These are phyloP conservation scores for Exophiala aquamarina DNA, from an alignment of 2,329 filamentous ascomycete species.

Conservation along the genomic window DNA sequence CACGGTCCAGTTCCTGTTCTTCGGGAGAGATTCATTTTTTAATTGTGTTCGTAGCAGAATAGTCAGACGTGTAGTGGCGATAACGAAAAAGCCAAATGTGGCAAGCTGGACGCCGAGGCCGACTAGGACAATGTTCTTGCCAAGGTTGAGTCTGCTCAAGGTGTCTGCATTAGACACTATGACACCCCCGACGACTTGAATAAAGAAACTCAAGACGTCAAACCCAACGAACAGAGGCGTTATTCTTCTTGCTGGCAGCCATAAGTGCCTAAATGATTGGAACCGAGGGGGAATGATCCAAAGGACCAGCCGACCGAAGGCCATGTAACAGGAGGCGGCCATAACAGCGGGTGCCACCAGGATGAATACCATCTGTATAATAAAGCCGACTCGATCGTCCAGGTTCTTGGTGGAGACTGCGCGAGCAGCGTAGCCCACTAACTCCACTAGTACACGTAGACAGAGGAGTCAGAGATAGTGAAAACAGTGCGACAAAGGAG, in stretches of 20 bases:
- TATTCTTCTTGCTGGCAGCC: conserved; percentile 38
- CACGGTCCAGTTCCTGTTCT: conserved; percentile 20
- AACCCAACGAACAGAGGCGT: conserved; percentile 44
- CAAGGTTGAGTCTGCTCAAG: conserved; percentile 26
- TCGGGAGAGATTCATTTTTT: conserved; percentile 12
- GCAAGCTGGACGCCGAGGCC: conserved; percentile 51
- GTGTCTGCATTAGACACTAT: conserved; percentile 36
- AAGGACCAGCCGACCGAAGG: conserved; percentile 46
- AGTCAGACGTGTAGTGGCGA: conserved; percentile 39
- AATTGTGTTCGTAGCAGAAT: conserved; percentile 11
- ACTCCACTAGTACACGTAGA: too few relatives aligned
- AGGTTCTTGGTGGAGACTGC: conserved; percentile 26
- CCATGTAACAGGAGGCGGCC: conserved; percentile 50
- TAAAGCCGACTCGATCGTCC: conserved; percentile 22
- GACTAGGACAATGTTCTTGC: conserved; percentile 46
- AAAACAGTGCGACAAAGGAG: too few relatives aligned
- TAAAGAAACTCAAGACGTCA: conserved; percentile 45
- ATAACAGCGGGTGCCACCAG: conserved; percentile 47
- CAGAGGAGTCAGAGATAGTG: too few relatives aligned
- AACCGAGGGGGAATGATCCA: conserved; percentile 37
- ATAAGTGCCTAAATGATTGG: conserved; percentile 35
- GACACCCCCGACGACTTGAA: conserved; percentile 42
- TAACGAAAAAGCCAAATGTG: conserved; percentile 51
- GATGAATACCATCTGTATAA: conserved; percentile 43
- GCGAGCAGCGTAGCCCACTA: conserved; percentile 38